A percentile compares a stretch with the other conserved stretches of the same genome.
phyloP scores from a whole-genome alignment of 768 basidiomycete genomes.

The Galerina marginata region DNA sequence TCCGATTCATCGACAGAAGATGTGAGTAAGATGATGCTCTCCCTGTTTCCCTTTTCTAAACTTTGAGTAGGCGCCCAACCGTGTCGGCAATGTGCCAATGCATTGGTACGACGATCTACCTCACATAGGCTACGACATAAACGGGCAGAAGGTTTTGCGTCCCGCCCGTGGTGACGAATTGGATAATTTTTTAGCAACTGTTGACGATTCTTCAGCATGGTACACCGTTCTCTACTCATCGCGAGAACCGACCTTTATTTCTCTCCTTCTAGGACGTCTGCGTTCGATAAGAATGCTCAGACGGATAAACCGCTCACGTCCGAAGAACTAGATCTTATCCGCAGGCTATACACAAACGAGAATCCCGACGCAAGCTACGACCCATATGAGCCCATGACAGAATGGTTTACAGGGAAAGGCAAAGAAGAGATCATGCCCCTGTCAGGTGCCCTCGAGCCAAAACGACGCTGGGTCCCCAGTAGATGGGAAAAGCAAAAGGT shows the following conservation, averaged over 20 bases:
- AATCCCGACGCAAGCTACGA: slow-evolving; percentile 90
- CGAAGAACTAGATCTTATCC: slow-evolving; percentile 95
- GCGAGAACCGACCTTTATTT: neutral
- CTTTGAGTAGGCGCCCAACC: slow-evolving; percentile 81
- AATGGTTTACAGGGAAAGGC: slow-evolving; percentile 97
- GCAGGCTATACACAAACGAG: slow-evolving; percentile 87
- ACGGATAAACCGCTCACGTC: slow-evolving; percentile 84
- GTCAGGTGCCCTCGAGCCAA: slow-evolving; percentile 90
- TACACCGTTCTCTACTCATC: slow-evolving; percentile 35
- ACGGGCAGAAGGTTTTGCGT: slow-evolving; percentile 92
- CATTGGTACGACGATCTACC: slow-evolving; percentile 99
- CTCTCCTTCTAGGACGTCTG: slow-evolving; percentile 71
- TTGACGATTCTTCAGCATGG: slow-evolving; percentile 93
- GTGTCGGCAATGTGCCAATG: slow-evolving; percentile 92
- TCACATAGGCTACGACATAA: slow-evolving; percentile 96
- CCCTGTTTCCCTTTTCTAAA: slow-evolving; percentile 2
- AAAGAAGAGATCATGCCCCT: slow-evolving; percentile 96
- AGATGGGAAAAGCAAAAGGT: slow-evolving; percentile 99
- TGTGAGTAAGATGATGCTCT: slow-evolving; percentile 47
- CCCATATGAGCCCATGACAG: slow-evolving; percentile 91
- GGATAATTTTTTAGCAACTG: slow-evolving; percentile 93
- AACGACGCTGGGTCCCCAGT: slow-evolving; percentile 94
- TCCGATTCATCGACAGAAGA: slow-evolving; percentile 94
- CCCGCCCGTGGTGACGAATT: slow-evolving; percentile 96
- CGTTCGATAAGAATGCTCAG: slow-evolving; percentile 88